These are phyloP conservation scores for Tolypocladium capitatum DNA, from an alignment of 2,329 filamentous ascomycete genomes.

Conservation along the genomic window DNA sequence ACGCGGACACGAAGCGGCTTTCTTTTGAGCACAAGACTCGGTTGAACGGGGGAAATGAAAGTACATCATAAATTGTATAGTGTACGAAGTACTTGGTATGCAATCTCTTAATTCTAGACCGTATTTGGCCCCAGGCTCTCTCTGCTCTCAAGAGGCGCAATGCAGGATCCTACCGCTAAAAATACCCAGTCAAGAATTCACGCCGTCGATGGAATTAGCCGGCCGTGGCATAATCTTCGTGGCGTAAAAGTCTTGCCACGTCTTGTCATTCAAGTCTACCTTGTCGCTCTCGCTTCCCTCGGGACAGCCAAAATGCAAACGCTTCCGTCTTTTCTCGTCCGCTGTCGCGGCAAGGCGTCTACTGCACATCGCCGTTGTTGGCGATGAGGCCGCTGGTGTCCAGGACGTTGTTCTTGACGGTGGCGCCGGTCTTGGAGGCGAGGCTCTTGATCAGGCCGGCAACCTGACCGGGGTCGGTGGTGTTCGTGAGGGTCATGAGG, in stretches of 20 bases:
- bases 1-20: neutral
- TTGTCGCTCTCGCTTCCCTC: neutral
- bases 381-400: constrained; percentile 40
- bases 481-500: constrained; percentile 42
- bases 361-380: constrained; percentile 35
- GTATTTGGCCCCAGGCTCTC: neutral
- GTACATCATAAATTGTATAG: no score
- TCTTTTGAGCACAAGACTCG: neutral
- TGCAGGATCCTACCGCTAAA: neutral
- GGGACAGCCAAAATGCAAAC: neutral
- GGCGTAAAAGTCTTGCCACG: neutral
- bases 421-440: constrained; percentile 30
- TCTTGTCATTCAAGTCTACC: neutral
- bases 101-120: neutral
- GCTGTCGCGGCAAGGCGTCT: neutral
- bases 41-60: no score
- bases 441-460: constrained; percentile 39
- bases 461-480: constrained; percentile 25
- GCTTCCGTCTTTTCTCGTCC: neutral
- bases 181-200: neutral
- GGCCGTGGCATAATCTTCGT: neutral
- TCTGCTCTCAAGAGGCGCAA: neutral
- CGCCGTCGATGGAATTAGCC: neutral
- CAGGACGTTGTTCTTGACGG: constrained; percentile 25
- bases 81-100: neutral